Conservation (phyloP, 306 rosid genomes). For the Medicago ruthenica region DNA sequence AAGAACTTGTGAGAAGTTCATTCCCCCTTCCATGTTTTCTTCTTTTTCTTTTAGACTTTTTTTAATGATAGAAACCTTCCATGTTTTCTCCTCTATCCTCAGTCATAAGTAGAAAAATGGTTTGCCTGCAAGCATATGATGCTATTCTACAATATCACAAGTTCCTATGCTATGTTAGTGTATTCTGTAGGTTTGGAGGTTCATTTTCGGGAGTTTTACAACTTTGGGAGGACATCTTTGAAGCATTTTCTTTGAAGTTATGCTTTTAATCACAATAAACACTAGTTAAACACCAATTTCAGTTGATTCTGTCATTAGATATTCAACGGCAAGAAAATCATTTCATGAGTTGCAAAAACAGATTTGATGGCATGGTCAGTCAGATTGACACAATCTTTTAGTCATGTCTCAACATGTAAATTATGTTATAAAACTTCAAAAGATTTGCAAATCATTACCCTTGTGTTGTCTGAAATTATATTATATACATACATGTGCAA, state of each 20-base stretch:
- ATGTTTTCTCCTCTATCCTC: too few species aligned
- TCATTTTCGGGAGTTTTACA: neutral
- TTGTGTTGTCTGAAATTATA: neutral
- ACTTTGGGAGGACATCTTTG: neutral
- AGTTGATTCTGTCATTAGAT: neutral
- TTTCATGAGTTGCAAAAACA: neutral
- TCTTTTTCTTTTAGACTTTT: too few species aligned
- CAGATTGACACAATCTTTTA: neutral
- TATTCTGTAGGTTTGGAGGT: neutral
- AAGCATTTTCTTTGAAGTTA: neutral
- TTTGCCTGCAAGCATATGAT: too few species aligned
- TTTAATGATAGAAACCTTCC: too few species aligned
- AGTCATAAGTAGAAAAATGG: too few species aligned
- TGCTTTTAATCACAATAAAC: neutral
- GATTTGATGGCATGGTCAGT: conserved; percentile 2
- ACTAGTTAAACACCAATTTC: neutral
- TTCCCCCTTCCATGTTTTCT: too few species aligned
- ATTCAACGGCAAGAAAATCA: neutral
- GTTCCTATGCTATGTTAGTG: too few species aligned
- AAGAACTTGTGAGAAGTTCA: too few species aligned
- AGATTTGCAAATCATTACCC: neutral
- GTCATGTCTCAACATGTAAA: conserved; percentile 10
- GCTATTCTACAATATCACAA: too few species aligned
- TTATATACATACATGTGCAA: conserved; percentile 7
- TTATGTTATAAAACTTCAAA: neutral